These are phyloP conservation scores for Pseudogymnoascus sp. DNA, from an alignment of 2,329 filamentous ascomycete species.

Conservation along the genomic window DNA sequence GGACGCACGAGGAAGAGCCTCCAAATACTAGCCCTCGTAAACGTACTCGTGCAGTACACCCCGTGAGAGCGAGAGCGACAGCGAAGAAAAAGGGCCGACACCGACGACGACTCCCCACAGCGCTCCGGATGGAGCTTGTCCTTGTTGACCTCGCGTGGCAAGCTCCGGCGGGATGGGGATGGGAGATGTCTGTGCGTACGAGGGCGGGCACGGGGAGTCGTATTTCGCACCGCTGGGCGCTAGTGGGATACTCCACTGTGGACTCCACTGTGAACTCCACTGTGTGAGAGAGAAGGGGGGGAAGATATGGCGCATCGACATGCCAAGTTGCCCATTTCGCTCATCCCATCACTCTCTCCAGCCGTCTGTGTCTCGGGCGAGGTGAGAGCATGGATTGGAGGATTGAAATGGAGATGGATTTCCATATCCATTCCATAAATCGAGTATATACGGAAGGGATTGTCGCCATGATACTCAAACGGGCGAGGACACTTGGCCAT, in stretches of 20 bases:
- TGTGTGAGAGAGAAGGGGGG: too few relatives aligned
- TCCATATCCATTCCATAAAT: too few relatives aligned
- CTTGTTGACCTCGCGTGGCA: background rate
- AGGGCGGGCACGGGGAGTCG: background rate
- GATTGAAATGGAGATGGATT: too few relatives aligned
- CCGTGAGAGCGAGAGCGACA: too few relatives aligned
- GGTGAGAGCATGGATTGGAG: too few relatives aligned
- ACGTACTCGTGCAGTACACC: background rate
- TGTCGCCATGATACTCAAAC: background rate
- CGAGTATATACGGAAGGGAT: background rate
- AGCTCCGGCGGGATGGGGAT: background rate
- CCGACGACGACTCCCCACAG: background rate
- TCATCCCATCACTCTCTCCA: background rate
- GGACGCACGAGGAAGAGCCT: background rate
- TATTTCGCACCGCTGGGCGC: background rate
- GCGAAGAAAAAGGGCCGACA: background rate
- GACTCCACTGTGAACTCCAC: too few relatives aligned
- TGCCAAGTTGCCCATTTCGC: too few relatives aligned
- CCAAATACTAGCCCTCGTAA: background rate
- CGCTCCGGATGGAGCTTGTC: background rate
- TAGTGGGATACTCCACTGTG: background rate
- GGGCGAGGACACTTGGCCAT: background rate
- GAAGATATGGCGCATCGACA: too few relatives aligned
- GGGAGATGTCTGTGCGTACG: background rate
- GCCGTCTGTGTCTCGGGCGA: background rate